Evolutionary conservation across 2,329 filamentous ascomycete genomes (phyloP).

Genomic region (Ceratocystis lukuohia): DNA sequence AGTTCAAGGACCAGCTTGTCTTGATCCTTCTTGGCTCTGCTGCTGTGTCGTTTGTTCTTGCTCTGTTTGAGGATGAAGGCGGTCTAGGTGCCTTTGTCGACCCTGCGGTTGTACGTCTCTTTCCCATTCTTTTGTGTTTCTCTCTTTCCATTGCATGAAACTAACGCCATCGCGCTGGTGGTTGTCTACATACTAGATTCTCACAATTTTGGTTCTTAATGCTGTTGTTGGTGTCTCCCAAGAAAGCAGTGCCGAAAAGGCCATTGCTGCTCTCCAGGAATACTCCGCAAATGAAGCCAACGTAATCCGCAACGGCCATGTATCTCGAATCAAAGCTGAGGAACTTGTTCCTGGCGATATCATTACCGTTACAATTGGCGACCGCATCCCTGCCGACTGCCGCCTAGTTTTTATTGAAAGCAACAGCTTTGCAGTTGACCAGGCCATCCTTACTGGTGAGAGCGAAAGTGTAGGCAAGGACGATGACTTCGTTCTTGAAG

Average conservation of each 20-base stretch:
- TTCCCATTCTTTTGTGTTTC: neutral
- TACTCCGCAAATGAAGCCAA: slow-evolving; percentile 98
- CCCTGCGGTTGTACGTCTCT: slow-evolving; percentile 66
- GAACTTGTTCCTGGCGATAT: slow-evolving; percentile 92
- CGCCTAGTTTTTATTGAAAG: slow-evolving; percentile 79
- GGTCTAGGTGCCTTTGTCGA: slow-evolving; percentile 98
- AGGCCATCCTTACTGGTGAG: slow-evolving; percentile 93
- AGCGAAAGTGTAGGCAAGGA: slow-evolving; percentile 95
- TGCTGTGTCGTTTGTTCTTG: slow-evolving; percentile 82
- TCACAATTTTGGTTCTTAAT: slow-evolving; percentile 93
- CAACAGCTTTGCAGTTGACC: slow-evolving; percentile 94
- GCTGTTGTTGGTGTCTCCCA: slow-evolving; percentile 95
- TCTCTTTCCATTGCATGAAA: neutral
- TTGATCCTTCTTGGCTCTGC: slow-evolving; percentile 88
- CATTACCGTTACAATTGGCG: slow-evolving; percentile 74
- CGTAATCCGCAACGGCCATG: slow-evolving; percentile 63
- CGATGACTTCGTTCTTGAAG: slow-evolving; percentile 49
- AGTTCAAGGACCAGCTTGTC: slow-evolving; percentile 98
- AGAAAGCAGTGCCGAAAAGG: slow-evolving; percentile 96
- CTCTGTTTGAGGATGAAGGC: slow-evolving; percentile 81
- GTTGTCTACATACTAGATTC: slow-evolving; percentile 45
- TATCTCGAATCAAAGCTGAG: slow-evolving; percentile 82
- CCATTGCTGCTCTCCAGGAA: slow-evolving; percentile 93
- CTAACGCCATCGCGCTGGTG: neutral
- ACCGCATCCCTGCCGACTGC: slow-evolving; percentile 91